Evolutionary conservation across 2,329 filamentous ascomycete species (phyloP), one percentile per base, ranked within the genome.

Genomic region (Alternaria hordeiaustralica): DNA sequence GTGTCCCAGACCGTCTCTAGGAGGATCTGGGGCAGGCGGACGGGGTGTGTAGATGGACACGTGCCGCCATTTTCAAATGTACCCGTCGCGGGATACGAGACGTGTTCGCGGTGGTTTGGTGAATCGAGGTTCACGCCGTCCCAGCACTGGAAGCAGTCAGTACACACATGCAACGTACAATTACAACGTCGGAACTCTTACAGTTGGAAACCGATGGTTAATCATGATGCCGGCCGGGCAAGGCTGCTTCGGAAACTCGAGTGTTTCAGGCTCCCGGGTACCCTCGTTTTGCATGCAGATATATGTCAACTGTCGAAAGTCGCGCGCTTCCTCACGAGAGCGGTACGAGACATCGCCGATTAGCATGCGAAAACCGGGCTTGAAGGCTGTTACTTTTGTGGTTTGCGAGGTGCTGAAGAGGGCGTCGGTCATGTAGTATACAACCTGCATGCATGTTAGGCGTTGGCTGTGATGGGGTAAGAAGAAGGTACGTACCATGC

Each of bases 401-500:
- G 78, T 72, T 4, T 73, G 74, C 0, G 71, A 71, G 6, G 80
- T 74, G 57, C 69, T 68, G 56, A 75, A 75, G 59, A 75, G 69
- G 3, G 72, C 72, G 74, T 59, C 81, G 74, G 81, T 76, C 67
- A 83, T 82, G 66, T 84, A 84, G 75, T 84, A 84, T 20, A 84
- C 81, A 0, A 81, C 80, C 70, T 82, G 72, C 13, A 46, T 15
- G 11, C 15, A 28, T 33, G 9, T 50, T 41, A 47, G 10, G 25
- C 44, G 55, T 54, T 60, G 7, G 5, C 5, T 21, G 21, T 20
- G 21, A 18, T 13, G 23, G 15, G 23, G 20, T 33, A 5, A 13
- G 15, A n/a, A 18, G 25, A 11, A n/a, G 36, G 11, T 20, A 13
- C 11, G n/a, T 59, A 74, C 71, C 72, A 75, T 75, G 18, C 82